Conservation (phyloP, 2,329 filamentous ascomycete genomes). For the Magnaporthiopsis incrustans region DNA sequence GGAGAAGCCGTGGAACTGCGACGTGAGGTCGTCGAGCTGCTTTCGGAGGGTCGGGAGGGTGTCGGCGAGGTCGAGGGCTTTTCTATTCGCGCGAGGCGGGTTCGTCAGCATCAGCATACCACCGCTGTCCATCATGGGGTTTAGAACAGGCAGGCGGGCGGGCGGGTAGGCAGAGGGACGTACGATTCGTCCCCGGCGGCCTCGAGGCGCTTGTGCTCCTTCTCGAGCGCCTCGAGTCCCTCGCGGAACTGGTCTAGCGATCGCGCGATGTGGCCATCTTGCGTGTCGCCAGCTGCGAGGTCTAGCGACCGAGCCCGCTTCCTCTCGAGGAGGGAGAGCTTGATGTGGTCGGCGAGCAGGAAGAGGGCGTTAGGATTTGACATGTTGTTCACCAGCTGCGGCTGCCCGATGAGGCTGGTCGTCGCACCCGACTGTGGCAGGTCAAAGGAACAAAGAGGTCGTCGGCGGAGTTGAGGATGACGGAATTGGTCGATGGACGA, state of each 20-base stretch:
- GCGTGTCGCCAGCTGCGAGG: slow-evolving; percentile 61
- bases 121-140: background rate
- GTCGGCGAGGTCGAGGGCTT: slow-evolving; percentile 47
- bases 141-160: background rate
- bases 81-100: slow-evolving; percentile 21
- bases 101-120: background rate
- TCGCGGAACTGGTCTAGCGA: slow-evolving; percentile 81
- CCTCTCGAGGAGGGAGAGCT: slow-evolving; percentile 86
- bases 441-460: no score
- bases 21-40: slow-evolving; percentile 68
- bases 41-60: slow-evolving; percentile 61
- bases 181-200: slow-evolving; percentile 58
- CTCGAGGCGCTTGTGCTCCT: slow-evolving; percentile 55
- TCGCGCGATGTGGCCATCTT: slow-evolving; percentile 82
- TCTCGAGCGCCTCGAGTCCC: slow-evolving; percentile 63
- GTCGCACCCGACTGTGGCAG: no score
- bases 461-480: no score
- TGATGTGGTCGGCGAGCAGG: slow-evolving; percentile 92
- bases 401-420: background rate
- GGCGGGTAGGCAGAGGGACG: slow-evolving; percentile 2
- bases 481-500: no score
- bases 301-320: slow-evolving; percentile 77
- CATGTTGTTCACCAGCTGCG: slow-evolving; percentile 26
- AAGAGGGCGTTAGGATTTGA: slow-evolving; percentile 69
- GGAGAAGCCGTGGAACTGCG: slow-evolving; percentile 68